Conservation (phyloP, 805 yeast species). For the Zygotorulaspora sp. region DNA sequence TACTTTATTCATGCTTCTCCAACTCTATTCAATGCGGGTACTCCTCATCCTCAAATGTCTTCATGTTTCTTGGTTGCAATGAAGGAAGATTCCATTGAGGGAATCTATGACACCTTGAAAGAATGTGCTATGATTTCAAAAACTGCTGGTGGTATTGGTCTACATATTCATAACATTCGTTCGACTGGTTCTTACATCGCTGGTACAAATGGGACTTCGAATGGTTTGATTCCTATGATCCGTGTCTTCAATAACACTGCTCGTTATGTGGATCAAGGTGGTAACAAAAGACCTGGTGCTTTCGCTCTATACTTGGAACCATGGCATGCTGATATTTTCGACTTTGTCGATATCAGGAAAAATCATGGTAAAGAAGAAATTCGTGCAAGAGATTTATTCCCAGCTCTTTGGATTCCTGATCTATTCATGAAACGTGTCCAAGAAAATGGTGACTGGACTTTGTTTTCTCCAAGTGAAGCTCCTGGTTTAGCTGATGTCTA, state of each 20-base stretch:
- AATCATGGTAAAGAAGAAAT: conserved; percentile 93
- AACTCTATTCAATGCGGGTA: conserved; percentile 89
- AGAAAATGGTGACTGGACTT: conserved; percentile 72
- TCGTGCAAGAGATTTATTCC: conserved; percentile 88
- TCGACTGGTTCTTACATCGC: conserved; percentile 83
- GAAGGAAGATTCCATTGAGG: conserved; percentile 94
- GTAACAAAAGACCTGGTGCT: conserved; percentile 97
- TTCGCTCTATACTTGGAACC: conserved; percentile 92
- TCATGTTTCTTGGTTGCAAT: conserved; percentile 89
- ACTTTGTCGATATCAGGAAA: conserved; percentile 78
- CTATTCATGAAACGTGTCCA: conserved; percentile 90
- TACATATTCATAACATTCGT: conserved; percentile 83
- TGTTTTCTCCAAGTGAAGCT: conserved; percentile 85
- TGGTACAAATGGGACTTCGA: conserved; percentile 88
- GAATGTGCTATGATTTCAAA: conserved; percentile 87
- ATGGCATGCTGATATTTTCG: conserved; percentile 93
- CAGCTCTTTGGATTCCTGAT: conserved; percentile 94
- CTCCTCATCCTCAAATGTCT: conserved; percentile 77
- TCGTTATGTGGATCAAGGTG: conserved; percentile 96
- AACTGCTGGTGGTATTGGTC: conserved; percentile 93
- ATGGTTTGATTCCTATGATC: conserved; percentile 93
- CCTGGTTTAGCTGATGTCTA: conserved; percentile 79
- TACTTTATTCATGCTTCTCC: conserved; percentile 95
- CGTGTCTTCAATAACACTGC: conserved; percentile 95
- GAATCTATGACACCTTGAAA: conserved; percentile 85